Evolutionary conservation across 2,329 filamentous ascomycete species (phyloP).

Genomic region (Penicillium fuscoglaucum): DNA sequence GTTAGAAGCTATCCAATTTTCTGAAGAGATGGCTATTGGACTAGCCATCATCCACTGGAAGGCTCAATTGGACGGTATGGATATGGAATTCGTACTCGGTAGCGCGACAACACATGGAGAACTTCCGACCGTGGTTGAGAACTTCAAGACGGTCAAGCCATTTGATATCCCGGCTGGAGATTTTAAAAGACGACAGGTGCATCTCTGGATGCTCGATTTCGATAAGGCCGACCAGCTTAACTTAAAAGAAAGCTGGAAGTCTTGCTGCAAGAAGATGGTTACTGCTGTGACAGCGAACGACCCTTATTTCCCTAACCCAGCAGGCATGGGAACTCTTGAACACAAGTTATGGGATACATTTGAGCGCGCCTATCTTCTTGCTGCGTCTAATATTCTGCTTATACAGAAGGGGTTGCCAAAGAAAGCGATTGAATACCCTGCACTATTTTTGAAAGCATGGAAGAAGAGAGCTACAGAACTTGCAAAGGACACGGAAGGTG

Average conservation of each 20-base stretch:
- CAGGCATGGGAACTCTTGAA: not conserved
- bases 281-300: constrained; percentile 1
- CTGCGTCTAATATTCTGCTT: not conserved
- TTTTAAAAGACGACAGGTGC: not conserved
- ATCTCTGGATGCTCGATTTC: not conserved
- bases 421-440: not conserved
- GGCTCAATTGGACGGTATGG: not conserved
- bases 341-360: not conserved
- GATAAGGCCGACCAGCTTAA: not conserved
- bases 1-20: not conserved
- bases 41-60: not conserved
- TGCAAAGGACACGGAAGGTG: not conserved
- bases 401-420: not conserved
- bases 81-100: not conserved
- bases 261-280: not conserved
- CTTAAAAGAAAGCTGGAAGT: not conserved
- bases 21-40: not conserved
- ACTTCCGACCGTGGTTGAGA: not conserved
- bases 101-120: not conserved
- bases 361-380: not conserved
- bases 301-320: not conserved
- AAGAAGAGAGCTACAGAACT: not conserved
- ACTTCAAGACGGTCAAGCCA: not conserved
- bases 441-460: not conserved
- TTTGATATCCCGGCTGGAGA: not conserved